A percentile compares a stretch with the other conserved stretches of the same genome.
Conservation (phyloP, 495 filamentous ascomycete species). For the Tuber brumale region DNA sequence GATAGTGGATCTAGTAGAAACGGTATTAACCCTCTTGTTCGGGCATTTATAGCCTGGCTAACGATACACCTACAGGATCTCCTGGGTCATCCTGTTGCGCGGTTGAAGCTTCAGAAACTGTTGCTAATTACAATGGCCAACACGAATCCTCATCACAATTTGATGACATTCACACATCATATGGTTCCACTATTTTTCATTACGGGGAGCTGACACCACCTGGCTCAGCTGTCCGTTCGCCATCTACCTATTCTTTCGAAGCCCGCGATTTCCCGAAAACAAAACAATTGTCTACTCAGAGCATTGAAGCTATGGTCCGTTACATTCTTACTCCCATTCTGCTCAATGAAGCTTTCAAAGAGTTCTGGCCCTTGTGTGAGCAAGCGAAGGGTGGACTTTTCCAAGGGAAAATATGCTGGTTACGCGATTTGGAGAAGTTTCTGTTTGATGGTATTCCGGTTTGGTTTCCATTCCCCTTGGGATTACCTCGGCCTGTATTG, state of each 20-base stretch:
- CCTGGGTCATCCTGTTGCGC: background rate
- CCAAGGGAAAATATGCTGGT: conserved; percentile 16
- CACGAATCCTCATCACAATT: background rate
- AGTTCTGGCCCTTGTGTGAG: conserved; percentile 15
- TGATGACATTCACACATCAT: background rate
- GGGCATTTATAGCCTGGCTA: background rate
- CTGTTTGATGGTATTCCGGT: background rate
- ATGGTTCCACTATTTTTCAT: background rate
- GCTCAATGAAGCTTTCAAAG: background rate
- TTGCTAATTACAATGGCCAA: background rate
- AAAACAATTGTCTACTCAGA: conserved; percentile 9
- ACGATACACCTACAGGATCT: background rate
- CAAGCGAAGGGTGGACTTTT: conserved; percentile 12
- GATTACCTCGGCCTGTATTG: background rate
- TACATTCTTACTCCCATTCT: conserved; percentile 18
- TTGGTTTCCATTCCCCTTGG: background rate
- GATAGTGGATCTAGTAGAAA: background rate
- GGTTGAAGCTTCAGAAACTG: background rate
- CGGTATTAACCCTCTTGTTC: background rate
- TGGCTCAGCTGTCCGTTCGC: conserved; percentile 23
- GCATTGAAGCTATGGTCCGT: conserved; percentile 17
- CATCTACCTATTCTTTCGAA: conserved; percentile 6
- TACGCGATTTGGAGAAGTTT: conserved; percentile 33
- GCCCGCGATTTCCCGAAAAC: background rate
- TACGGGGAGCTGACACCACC: conserved; percentile 25